Base-by-base conservation (phyloP, 2,329 filamentous ascomycete genomes). In the Massarina eburnea region DNA sequence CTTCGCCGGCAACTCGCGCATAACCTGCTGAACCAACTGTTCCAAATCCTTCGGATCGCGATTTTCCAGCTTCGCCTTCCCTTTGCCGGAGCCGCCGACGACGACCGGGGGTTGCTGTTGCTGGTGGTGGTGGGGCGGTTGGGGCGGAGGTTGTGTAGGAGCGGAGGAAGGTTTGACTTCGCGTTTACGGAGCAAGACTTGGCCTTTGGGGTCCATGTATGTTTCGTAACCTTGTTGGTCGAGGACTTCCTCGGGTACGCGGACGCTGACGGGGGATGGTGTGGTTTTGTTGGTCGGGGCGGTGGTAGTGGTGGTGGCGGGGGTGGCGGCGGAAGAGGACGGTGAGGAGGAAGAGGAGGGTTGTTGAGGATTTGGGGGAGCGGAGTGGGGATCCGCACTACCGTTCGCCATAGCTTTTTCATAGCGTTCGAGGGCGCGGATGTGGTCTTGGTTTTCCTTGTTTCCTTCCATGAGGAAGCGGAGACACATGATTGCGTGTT, bases 391-490 rank as follows among this genome's bases (percentile, higher is more conserved):
- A 10, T 52, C 46, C 2, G 57, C 46, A 9, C 55, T 43, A 20
- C 52, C 51, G 4, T 37, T 46, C 6, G 52, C 51, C 14, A 46
- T 45, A 9, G 58, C 57, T 26, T 65, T 58, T 1, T 59, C 60
- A 32, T 62, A 57, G 3, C 55, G 53, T 42, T 72, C 74, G 46
- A 89, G 77, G 40, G 85, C 81, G 43, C 84, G 79, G 41, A 91
- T 82, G 57, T 88, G 86, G 24, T 82, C 78, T 52, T 87, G 86
- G 14, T 88, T 89, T 45, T 85, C 85, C 24, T 85, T 80, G 49
- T 85, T 89, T 10, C 86, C 86, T 57, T 89, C 86, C 72, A 89
- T 81, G 5, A 88, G 76, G 43, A 73, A 73, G 1, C 70, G 59
- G 3, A 73, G 57, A 37, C 80, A 84, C 55, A 82, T 73, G 46